Conservation (phyloP, 2,329 filamentous ascomycete species). For the Paraconiothyrium brasiliense region DNA sequence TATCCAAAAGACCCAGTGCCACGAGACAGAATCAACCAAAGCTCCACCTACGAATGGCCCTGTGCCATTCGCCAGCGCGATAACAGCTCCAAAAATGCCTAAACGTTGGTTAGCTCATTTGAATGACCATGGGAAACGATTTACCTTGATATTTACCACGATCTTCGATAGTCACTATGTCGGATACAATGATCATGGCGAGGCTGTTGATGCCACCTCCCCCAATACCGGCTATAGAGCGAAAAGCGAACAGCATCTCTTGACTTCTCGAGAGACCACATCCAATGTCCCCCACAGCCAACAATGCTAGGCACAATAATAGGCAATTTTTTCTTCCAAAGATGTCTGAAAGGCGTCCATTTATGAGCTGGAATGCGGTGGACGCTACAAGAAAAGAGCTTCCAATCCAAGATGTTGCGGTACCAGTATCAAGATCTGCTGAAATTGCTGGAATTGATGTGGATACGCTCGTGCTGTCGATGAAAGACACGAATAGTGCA, state of each 20-base stretch:
- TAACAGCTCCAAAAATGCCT: conserved; percentile 33
- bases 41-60: conserved; percentile 75
- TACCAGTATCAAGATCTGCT: conserved; percentile 22
- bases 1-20: conserved; percentile 79
- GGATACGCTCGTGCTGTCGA: conserved; percentile 27
- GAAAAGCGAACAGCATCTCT: conserved; percentile 42
- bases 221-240: conserved; percentile 64
- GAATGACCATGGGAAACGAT: not conserved
- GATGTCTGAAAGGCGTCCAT: conserved; percentile 69
- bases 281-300: conserved; percentile 46
- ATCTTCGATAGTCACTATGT: conserved; percentile 42
- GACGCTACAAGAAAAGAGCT: conserved; percentile 28
- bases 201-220: conserved; percentile 65
- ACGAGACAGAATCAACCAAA: conserved; percentile 74
- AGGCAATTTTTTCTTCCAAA: conserved; percentile 64
- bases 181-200: conserved; percentile 45
- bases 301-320: conserved; percentile 21
- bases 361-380: conserved; percentile 67
- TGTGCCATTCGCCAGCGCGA: conserved; percentile 29
- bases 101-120: not conserved
- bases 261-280: conserved; percentile 38
- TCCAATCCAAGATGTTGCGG: conserved; percentile 28
- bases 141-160: conserved; percentile 45
- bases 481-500: conserved; percentile 27
- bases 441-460: conserved; percentile 25